Base-by-base conservation (phyloP, 1,284 basidiomycete species). In the Leccinum pachyderme region DNA sequence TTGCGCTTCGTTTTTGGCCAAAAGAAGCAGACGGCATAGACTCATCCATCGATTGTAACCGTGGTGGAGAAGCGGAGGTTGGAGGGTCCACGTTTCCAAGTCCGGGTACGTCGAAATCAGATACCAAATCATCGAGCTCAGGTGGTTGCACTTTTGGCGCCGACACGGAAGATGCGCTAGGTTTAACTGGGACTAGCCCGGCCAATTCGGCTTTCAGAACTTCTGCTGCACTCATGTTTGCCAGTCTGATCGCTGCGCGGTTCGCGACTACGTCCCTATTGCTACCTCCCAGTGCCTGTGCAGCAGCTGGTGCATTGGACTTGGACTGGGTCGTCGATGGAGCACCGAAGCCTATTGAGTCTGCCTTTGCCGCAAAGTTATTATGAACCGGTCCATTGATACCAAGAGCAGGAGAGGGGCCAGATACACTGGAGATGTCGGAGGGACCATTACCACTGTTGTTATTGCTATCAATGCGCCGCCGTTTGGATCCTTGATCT, bases 141-240 rank as follows among this genome's bases (percentile, higher is more conserved):
- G 60, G 51, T 32, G 55, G 56, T 52, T 57, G 61, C 7, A 50
- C 60, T 54, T 65, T 58, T 54, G 59, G 41, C 35, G 56, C 29
- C 7, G 52, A 50, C 25, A 41, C 27, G 27, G 65, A 58, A 51
- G 73, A 67, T 51, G 73, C 66, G 54, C 70, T 61, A 31, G 77
- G 72, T 68, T 87, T 86, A 53, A 85, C 77, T 52, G 86, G 84
- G 52, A 79, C 68, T 52, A 85, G 73, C 37, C 87, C 87, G 57
- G 85, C 83, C 61, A 99, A 75, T 73, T 98, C 92, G 51, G 94
- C 95, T 74, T 93, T 95, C 63, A 99, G 79, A 69, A 89, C 84
- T 68, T 98, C 92, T 55, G 95, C 95, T 45, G 96, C 96, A 74
- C 86, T 93, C 81, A 98, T 85, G 69, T 99, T 98, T 13, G 95